Evolutionary conservation across 2,329 filamentous ascomycete species (phyloP).

Genomic region (Passalora sequoiae): DNA sequence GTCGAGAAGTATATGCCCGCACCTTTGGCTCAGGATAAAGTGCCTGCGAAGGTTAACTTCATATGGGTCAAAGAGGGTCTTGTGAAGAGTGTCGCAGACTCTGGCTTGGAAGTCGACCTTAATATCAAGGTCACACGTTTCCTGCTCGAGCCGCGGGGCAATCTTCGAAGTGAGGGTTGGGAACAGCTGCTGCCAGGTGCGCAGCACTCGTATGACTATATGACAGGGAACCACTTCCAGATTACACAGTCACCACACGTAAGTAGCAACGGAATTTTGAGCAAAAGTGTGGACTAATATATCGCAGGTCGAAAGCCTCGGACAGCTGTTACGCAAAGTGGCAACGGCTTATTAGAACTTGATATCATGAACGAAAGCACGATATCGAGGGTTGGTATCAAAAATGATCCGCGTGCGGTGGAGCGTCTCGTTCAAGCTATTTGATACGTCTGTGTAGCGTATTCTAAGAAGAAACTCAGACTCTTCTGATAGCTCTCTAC

Average conservation of each 20-base stretch:
- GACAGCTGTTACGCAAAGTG: slow-evolving; percentile 9
- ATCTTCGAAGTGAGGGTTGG: slow-evolving; percentile 29
- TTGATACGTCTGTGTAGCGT: slow-evolving; percentile 7
- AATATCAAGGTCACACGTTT: slow-evolving; percentile 30
- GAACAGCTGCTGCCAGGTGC: slow-evolving; percentile 29
- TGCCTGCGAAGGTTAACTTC: slow-evolving; percentile 27
- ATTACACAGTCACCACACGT: slow-evolving; percentile 31
- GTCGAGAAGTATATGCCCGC: slow-evolving; percentile 29
- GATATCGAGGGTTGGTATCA: too few species aligned
- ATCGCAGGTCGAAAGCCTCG: slow-evolving; percentile 19
- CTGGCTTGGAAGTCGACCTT: slow-evolving; percentile 29
- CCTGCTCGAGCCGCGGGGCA: slow-evolving; percentile 27
- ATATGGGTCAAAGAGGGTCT: slow-evolving; percentile 31
- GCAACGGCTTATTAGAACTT: not conserved
- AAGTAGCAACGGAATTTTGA: slow-evolving; percentile 7
- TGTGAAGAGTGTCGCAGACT: slow-evolving; percentile 27
- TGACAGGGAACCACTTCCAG: slow-evolving; percentile 33
- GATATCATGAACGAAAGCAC: too few species aligned
- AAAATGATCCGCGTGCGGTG: too few species aligned
- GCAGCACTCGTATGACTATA: slow-evolving; percentile 25
- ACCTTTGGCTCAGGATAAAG: slow-evolving; percentile 19
- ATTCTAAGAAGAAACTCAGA: slow-evolving; percentile 4
- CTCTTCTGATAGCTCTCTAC: slow-evolving; percentile 11
- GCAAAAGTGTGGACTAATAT: not conserved
- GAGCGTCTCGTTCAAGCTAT: slow-evolving; percentile 7